Evolutionary conservation across 2,329 filamentous ascomycete species (phyloP).

Genomic region (Lachnellula arida): DNA sequence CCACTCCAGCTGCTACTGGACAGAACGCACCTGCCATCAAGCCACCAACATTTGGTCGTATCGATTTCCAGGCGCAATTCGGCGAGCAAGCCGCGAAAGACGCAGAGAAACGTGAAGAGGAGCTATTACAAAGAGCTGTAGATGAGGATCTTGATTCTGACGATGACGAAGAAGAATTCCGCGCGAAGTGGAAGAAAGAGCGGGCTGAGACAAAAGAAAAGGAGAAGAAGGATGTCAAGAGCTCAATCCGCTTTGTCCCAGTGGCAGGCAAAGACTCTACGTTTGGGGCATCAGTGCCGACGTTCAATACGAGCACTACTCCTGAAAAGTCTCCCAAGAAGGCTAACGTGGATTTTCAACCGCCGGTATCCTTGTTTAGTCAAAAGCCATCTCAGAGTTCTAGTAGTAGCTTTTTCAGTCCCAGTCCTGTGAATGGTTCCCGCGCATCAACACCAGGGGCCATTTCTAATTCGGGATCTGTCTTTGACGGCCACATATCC

Average conservation of each 20-base stretch:
- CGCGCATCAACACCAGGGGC: constrained; percentile 25
- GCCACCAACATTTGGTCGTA: constrained; percentile 22
- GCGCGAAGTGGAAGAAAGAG: constrained; percentile 20
- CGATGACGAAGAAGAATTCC: constrained; percentile 25
- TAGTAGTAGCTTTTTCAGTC: constrained; percentile 19
- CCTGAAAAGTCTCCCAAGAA: neutral
- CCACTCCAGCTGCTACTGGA: neutral
- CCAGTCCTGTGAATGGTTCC: constrained; percentile 23
- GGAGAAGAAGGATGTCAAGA: constrained; percentile 18
- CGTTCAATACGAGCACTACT: neutral
- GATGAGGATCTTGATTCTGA: constrained; percentile 31
- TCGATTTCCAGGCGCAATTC: constrained; percentile 26
- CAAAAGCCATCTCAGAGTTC: constrained; percentile 37
- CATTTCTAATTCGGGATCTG: constrained; percentile 17
- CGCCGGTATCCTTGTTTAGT: constrained; percentile 16
- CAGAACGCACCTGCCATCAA: constrained; percentile 11
- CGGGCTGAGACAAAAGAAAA: constrained; percentile 18
- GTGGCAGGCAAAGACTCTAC: constrained; percentile 16
- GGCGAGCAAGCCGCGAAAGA: constrained; percentile 16
- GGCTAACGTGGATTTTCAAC: neutral
- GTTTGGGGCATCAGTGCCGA: constrained; percentile 3
- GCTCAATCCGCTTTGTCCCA: constrained; percentile 11
- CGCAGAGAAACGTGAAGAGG: constrained; percentile 20
- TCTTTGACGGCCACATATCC: neutral
- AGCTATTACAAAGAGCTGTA: constrained; percentile 25